Evolutionary conservation across 306 rosid species (phyloP).

Genomic region (Glycyrrhiza uralensis): DNA sequence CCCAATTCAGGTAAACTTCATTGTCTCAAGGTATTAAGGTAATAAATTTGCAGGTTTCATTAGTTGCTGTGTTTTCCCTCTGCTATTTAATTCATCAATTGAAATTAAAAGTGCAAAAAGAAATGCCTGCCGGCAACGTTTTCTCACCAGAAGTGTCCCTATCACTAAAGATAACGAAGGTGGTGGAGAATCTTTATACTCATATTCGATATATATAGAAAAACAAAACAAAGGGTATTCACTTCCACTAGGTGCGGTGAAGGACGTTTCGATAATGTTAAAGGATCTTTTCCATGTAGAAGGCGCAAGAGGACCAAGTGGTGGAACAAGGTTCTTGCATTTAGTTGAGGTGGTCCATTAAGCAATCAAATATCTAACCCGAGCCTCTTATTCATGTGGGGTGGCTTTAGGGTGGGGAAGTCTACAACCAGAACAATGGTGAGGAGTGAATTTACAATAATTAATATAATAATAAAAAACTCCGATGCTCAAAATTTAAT

Average conservation of each 20-base stretch:
- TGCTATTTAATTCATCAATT: not conserved
- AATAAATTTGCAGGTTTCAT: not conserved
- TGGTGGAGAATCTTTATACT: conserved; percentile 16
- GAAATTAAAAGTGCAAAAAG: not conserved
- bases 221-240: not conserved
- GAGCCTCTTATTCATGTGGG: not conserved
- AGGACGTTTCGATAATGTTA: not conserved
- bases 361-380: conserved; percentile 12
- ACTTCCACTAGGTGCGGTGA: not conserved
- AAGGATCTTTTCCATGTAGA: not conserved
- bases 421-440: too few species aligned
- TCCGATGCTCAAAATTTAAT: too few species aligned
- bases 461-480: too few species aligned
- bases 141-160: conserved; percentile 27
- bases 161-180: conserved; percentile 15
- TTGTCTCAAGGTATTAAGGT: conserved; percentile 10
- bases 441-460: too few species aligned
- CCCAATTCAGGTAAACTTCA: not conserved
- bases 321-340: not conserved
- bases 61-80: not conserved
- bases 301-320: not conserved
- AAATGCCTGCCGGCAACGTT: not conserved
- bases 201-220: not conserved
- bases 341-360: not conserved
- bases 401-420: too few species aligned